Evolutionary conservation across 768 basidiomycete species (phyloP).

Genomic region (Russula foetens): DNA sequence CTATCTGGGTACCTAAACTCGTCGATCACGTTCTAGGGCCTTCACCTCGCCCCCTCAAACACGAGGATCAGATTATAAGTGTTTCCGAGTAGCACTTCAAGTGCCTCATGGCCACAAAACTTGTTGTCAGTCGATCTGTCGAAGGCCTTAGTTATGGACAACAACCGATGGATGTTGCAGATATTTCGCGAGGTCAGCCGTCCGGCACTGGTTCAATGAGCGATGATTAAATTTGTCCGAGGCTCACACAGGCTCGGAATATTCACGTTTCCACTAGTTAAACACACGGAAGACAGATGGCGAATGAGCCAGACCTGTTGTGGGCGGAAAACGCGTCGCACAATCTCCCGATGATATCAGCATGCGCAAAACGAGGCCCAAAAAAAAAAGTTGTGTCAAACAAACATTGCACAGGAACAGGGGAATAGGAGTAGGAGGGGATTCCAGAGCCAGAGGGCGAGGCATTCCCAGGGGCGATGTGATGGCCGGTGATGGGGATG

Average conservation of each 20-base stretch:
- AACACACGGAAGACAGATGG: not conserved
- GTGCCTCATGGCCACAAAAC: not conserved
- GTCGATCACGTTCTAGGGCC: not conserved
- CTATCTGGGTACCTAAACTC: not conserved
- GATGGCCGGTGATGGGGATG: too few relatives aligned
- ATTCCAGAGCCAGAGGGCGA: too few relatives aligned
- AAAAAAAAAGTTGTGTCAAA: too few relatives aligned
- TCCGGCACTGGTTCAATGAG: not conserved
- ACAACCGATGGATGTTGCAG: not conserved
- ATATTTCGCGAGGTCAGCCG: not conserved
- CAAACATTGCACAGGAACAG: too few relatives aligned
- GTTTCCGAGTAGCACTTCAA: not conserved
- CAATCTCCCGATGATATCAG: too few relatives aligned
- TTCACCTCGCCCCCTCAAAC: not conserved
- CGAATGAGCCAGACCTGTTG: not conserved
- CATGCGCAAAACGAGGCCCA: too few relatives aligned
- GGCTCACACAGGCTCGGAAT: not conserved
- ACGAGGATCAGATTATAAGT: not conserved
- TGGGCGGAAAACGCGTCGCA: not conserved
- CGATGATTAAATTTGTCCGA: too few relatives aligned
- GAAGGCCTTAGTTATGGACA: not conserved
- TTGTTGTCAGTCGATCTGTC: not conserved
- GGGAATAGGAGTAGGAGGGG: too few relatives aligned
- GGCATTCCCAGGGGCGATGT: too few relatives aligned
- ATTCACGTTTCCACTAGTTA: not conserved